phyloP scores from a whole-genome alignment of 106 monocot genomes.

The Vanilla planifolia region DNA sequence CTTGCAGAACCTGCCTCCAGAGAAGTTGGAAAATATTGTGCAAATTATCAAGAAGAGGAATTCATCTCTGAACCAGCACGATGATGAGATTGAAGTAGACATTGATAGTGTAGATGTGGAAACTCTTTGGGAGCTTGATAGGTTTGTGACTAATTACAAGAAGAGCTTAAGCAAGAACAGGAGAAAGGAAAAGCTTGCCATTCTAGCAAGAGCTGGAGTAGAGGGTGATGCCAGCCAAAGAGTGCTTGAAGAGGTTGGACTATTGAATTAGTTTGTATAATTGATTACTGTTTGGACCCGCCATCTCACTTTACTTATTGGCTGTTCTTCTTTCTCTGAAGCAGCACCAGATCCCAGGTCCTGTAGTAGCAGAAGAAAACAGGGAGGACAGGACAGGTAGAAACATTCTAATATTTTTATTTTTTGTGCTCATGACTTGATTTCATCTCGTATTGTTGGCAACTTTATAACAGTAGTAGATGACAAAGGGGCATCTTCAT shows the following conservation, averaged over 20 bases:
- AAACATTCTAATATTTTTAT: not conserved
- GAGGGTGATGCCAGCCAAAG: conserved; percentile 18
- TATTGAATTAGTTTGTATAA: not conserved
- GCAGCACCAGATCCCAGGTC: conserved; percentile 22
- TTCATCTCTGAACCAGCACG: conserved; percentile 73
- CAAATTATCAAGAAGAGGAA: conserved; percentile 97
- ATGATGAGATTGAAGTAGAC: conserved; percentile 98
- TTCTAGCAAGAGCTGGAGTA: conserved; percentile 22
- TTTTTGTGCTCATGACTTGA: not conserved
- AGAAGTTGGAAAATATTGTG: conserved; percentile 81
- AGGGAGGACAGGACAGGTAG: conserved; percentile 45
- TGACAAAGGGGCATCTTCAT: conserved; percentile 24
- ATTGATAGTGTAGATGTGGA: conserved; percentile 93
- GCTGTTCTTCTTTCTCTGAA: not conserved
- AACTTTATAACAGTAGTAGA: conserved; percentile 16
- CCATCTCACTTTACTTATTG: conserved; percentile 3
- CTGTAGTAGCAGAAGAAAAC: conserved; percentile 24
- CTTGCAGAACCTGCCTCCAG: conserved; percentile 75
- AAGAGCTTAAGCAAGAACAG: conserved; percentile 97
- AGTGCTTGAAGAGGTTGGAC: conserved; percentile 29
- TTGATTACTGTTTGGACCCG: not conserved
- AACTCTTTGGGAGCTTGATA: conserved; percentile 99
- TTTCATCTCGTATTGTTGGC: not conserved
- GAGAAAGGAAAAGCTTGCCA: conserved; percentile 75
- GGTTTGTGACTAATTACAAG: conserved; percentile 93